Conservation (phyloP, 1,284 basidiomycete genomes). For the Ceratobasidium sp. region DNA sequence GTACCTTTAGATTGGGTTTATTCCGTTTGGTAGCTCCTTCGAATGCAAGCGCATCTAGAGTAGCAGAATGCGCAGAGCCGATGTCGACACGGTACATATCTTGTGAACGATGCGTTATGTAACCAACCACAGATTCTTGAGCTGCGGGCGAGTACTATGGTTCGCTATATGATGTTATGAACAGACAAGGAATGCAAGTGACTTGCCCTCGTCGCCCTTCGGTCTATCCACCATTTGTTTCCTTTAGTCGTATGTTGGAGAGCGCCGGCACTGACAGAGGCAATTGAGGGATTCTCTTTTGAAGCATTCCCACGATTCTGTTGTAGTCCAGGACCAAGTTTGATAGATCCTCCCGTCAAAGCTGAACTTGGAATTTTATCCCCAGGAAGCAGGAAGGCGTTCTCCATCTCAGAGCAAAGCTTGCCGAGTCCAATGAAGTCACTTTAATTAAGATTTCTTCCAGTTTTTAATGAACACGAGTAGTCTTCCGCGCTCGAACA, state of each 20-base stretch:
- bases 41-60: constrained; percentile 84
- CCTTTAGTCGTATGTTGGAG: constrained; percentile 77
- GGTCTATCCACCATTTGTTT: constrained; percentile 85
- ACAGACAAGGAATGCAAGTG: constrained; percentile 33
- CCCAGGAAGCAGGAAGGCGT: constrained; percentile 67
- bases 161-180: constrained; percentile 4
- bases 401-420: constrained; percentile 17
- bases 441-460: too few relatives aligned
- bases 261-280: constrained; percentile 76
- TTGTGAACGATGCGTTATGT: constrained; percentile 73
- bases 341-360: constrained; percentile 66
- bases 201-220: constrained; percentile 78
- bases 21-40: constrained; percentile 89
- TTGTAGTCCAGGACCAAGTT: constrained; percentile 80
- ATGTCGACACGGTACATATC: constrained; percentile 89
- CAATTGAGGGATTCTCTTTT: constrained; percentile 58
- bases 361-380: constrained; percentile 74
- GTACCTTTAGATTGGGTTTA: constrained; percentile 84
- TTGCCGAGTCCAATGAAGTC: too few relatives aligned
- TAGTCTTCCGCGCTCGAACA: too few relatives aligned
- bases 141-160: constrained; percentile 85
- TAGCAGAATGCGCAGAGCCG: constrained; percentile 80
- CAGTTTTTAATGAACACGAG: too few relatives aligned
- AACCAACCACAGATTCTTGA: constrained; percentile 84
- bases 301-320: constrained; percentile 60